Base-by-base conservation (phyloP, 257 asterid species). In the Leptodermis oblonga region DNA sequence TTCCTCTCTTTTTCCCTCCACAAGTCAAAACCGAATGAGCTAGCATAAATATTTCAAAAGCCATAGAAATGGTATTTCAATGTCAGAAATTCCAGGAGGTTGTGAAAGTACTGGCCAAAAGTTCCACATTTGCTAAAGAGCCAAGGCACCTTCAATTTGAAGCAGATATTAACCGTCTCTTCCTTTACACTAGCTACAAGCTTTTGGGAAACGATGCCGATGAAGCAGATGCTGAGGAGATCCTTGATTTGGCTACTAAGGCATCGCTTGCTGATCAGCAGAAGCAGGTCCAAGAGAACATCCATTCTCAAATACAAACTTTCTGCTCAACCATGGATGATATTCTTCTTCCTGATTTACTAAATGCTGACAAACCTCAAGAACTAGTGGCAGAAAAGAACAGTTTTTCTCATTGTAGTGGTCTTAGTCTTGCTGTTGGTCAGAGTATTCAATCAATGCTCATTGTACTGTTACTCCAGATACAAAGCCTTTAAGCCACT, bases 71-170 rank as follows among this genome's bases (percentile, higher is more conserved):
- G n/a, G n/a, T n/a, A n/a, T n/a, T n/a, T n/a, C n/a, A n/a, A n/a
- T n/a, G n/a, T n/a, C n/a, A n/a, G n/a, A n/a, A n/a, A n/a, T n/a
- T n/a, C n/a, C n/a, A n/a, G n/a, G n/a, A 93, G 99, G 99, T 84
- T 72, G 95, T 88, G 69, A 88, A 88, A 64, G 88, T 90, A 83
- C 87, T 93, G 68, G 97, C 96, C 68, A 90, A 85, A 87, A 90
- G 96, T 74, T 83, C 96, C 49, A 82, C 95, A 36, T 86, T 87
- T 70, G 92, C 95, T 58, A 85, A 69, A 71, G 81, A 82, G 53
- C 88, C 95, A 71, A 80, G 87, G 69, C 83, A 66, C 62, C 85
- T 88, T 62, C 97, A 90, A 70, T 90, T 93, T 71, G 90, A 86
- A 82, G 88, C 92, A 1, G 99, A 93, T 58, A 82, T 86, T 70